Evolutionary conservation across 805 yeast genomes (phyloP).

Genomic region (Metschnikowia drakensbergensis): DNA sequence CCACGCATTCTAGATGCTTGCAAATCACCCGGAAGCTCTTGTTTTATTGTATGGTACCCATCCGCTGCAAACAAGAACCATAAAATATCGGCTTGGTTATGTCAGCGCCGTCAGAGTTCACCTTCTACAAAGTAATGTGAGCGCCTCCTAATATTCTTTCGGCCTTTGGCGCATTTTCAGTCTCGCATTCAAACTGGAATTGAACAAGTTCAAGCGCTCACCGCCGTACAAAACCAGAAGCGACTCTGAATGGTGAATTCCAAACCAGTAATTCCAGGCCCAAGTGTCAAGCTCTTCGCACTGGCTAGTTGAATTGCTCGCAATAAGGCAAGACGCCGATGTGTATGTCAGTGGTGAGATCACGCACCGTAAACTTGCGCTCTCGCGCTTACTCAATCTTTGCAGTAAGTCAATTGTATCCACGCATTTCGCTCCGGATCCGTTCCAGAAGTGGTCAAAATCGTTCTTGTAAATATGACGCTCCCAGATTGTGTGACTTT

Average conservation of each 20-base stretch:
- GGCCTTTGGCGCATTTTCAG: constrained; percentile 20
- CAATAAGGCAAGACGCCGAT: constrained; percentile 42
- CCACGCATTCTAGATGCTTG: constrained; percentile 51
- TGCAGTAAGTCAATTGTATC: constrained; percentile 16
- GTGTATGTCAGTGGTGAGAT: constrained; percentile 44
- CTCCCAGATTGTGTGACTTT: too few relatives aligned
- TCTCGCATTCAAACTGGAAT: constrained; percentile 18
- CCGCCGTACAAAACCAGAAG: constrained; percentile 34
- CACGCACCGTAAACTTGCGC: constrained; percentile 31
- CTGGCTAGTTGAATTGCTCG: constrained; percentile 41
- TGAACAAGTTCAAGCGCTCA: constrained; percentile 46
- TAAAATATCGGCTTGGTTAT: constrained; percentile 14
- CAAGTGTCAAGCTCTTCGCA: constrained; percentile 45
- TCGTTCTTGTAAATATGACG: too few relatives aligned
- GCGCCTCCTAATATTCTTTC: constrained; percentile 36
- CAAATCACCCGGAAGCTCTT: constrained; percentile 18
- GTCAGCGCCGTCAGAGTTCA: too few relatives aligned
- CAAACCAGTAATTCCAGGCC: constrained; percentile 38
- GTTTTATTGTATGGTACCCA: constrained; percentile 44
- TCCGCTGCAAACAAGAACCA: constrained; percentile 49
- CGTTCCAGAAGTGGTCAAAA: too few relatives aligned
- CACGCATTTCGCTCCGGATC: too few relatives aligned
- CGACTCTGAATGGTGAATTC: constrained; percentile 17
- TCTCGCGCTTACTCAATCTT: constrained; percentile 19
- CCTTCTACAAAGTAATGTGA: constrained; percentile 37